Conservation (phyloP, 2,329 filamentous ascomycete genomes). For the Thielaviopsis cerberus region DNA sequence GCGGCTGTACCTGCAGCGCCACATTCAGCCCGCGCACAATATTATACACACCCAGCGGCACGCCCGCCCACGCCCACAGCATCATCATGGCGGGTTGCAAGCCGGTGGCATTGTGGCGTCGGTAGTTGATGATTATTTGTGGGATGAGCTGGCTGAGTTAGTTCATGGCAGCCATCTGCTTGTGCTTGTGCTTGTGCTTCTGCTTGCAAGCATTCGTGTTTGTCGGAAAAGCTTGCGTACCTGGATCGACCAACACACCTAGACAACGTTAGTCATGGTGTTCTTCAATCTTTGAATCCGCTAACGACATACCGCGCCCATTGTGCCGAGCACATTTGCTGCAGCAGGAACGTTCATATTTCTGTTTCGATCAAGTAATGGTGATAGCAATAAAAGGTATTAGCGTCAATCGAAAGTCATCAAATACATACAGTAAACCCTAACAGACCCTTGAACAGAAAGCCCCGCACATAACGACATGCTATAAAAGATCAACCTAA, state of each 20-base stretch:
- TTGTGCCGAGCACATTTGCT: constrained; percentile 39
- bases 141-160: constrained; percentile 35
- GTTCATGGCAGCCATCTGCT: neutral
- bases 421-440: too few species aligned
- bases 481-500: too few species aligned
- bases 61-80: constrained; percentile 48
- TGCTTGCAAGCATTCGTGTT: neutral
- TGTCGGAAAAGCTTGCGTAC: constrained; percentile 18
- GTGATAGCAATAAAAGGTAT: neutral
- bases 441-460: too few species aligned
- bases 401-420: too few species aligned
- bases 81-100: constrained; percentile 56
- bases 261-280: constrained; percentile 3
- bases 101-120: constrained; percentile 44
- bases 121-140: constrained; percentile 50
- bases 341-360: constrained; percentile 35
- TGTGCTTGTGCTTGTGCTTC: constrained; percentile 2
- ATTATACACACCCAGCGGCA: constrained; percentile 40
- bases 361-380: neutral
- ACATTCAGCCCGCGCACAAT: constrained; percentile 25
- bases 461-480: too few species aligned
- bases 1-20: constrained; percentile 25
- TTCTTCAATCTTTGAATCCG: neutral
- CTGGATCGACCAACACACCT: constrained; percentile 47
- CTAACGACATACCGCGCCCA: constrained; percentile 36